Evolutionary conservation across 331 rosid species (phyloP).

Genomic region (Telfairia occidentalis): DNA sequence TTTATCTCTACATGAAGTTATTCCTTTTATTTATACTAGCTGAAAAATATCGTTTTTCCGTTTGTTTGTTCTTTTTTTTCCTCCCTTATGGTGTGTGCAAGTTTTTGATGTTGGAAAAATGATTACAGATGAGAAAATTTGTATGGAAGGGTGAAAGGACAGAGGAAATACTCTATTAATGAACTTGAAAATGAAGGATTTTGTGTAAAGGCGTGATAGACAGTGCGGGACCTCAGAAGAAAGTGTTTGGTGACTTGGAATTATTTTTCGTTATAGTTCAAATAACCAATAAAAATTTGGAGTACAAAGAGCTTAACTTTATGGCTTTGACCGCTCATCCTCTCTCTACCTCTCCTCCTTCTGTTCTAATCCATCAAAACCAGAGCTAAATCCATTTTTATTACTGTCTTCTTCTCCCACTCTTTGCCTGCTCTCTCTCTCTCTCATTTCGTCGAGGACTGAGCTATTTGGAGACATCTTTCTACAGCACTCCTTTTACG

Average conservation of each 20-base stretch:
- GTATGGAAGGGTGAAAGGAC: neutral
- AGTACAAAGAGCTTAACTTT: constrained; percentile 10
- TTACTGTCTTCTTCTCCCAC: constrained; percentile 15
- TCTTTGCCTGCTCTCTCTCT: constrained; percentile 3
- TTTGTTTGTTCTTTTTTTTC: neutral
- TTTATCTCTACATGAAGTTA: neutral
- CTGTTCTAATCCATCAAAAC: constrained; percentile 33
- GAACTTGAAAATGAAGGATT: constrained; percentile 10
- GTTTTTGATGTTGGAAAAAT: neutral
- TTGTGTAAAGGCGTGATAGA: constrained; percentile 31
- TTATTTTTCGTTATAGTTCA: neutral
- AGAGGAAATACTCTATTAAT: neutral
- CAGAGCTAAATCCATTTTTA: constrained; percentile 23
- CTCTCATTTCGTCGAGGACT: neutral
- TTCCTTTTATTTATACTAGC: neutral
- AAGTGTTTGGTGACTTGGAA: constrained; percentile 41
- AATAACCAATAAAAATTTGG: neutral
- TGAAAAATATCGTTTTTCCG: neutral
- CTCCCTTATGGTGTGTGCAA: neutral
- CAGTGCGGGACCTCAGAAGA: constrained; percentile 29
- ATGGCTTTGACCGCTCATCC: constrained; percentile 39
- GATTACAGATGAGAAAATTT: neutral
- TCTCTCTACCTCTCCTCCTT: constrained; percentile 14
- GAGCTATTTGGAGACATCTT: constrained; percentile 20
- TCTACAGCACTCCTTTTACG: constrained; percentile 24